Evolutionary conservation across 2,329 filamentous ascomycete species (phyloP).

Genomic region (Aspergillus cejpii): DNA sequence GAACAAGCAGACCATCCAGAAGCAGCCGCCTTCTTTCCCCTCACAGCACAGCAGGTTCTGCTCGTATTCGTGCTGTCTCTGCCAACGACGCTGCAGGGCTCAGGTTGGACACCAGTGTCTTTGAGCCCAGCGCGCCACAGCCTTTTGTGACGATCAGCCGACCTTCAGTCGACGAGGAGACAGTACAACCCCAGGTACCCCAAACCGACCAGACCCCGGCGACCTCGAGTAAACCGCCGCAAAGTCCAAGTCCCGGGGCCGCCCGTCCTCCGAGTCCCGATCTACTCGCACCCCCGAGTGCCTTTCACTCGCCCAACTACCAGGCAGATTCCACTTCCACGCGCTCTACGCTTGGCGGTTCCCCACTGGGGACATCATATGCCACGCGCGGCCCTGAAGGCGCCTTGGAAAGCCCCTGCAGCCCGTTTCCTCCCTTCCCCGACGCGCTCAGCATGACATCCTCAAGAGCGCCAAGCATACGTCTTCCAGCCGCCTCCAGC

Average conservation of each 20-base stretch:
- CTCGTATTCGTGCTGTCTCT: constrained; percentile 51
- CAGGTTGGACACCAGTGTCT: constrained; percentile 38
- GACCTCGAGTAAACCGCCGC: constrained; percentile 25
- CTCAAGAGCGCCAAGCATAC: constrained; percentile 50
- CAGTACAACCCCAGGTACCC: constrained; percentile 14
- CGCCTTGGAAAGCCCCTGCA: constrained; percentile 38
- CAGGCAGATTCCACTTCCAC: constrained; percentile 18
- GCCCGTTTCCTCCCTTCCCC: constrained; percentile 63
- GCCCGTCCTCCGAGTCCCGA: constrained; percentile 30
- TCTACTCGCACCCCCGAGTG: constrained; percentile 40
- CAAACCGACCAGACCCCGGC: constrained; percentile 22
- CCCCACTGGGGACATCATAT: constrained; percentile 23
- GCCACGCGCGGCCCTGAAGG: constrained; percentile 8
- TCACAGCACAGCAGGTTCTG: constrained; percentile 17
- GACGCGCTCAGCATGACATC: constrained; percentile 49
- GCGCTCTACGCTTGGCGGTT: constrained; percentile 25
- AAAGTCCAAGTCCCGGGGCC: constrained; percentile 28
- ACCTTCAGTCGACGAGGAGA: constrained; percentile 27
- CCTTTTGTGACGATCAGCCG: constrained; percentile 37
- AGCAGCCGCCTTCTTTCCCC: constrained; percentile 22
- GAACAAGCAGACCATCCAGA: constrained; percentile 21
- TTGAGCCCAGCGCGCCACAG: constrained; percentile 17
- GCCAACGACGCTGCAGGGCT: constrained; percentile 51
- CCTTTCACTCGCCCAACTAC: constrained; percentile 36
- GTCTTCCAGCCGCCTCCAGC: constrained; percentile 45